Conservation (phyloP, 495 filamentous ascomycete species). For the Neurospora tetraspora region DNA sequence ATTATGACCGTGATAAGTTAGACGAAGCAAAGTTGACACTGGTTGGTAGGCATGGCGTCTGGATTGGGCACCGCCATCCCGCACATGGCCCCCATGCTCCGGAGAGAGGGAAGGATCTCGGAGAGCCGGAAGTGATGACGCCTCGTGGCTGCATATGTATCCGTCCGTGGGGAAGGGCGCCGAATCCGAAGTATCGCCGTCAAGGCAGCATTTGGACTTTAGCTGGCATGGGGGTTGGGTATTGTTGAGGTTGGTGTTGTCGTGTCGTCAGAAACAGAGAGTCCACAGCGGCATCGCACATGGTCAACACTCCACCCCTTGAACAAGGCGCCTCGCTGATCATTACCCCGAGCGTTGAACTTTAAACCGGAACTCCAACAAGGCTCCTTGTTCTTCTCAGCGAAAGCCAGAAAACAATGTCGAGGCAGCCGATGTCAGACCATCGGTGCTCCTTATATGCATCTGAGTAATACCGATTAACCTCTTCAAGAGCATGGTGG, state of each 20-base stretch:
- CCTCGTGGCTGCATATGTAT: background rate
- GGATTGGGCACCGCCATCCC: background rate
- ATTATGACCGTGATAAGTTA: background rate
- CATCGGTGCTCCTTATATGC: background rate
- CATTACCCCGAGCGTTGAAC: background rate
- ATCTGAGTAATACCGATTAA: background rate
- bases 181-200: background rate
- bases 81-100: background rate
- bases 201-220: background rate
- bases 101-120: constrained; percentile 12
- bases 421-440: background rate
- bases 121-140: constrained; percentile 7
- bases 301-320: background rate
- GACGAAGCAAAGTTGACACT: background rate
- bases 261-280: background rate
- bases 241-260: background rate
- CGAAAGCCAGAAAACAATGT: background rate
- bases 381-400: background rate
- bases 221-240: background rate
- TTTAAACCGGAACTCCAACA: background rate
- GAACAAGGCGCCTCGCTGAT: background rate
- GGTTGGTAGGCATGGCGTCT: background rate
- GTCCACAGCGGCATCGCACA: background rate
- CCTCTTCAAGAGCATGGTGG: background rate
- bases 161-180: background rate